Conservation (phyloP, 2,329 filamentous ascomycete genomes). For the Aspergillus caelatus region DNA sequence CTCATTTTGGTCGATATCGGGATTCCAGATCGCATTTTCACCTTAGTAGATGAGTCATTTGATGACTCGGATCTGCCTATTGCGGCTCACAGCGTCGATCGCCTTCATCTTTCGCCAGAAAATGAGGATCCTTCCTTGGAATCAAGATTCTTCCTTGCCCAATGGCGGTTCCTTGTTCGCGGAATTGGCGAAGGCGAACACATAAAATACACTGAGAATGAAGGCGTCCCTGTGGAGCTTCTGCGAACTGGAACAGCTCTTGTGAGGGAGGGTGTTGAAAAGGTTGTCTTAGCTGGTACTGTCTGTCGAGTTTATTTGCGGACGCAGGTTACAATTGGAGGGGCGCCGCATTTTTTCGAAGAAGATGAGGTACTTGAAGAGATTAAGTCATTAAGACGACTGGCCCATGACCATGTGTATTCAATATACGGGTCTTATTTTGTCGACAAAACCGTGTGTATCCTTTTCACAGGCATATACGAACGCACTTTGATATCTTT, state of each 20-base stretch:
- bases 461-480: slow-evolving; percentile 45
- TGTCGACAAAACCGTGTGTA: slow-evolving; percentile 45
- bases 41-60: slow-evolving; percentile 62
- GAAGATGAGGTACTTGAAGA: slow-evolving; percentile 45
- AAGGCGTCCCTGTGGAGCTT: slow-evolving; percentile 62
- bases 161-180: slow-evolving; percentile 62
- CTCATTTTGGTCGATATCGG: slow-evolving; percentile 62
- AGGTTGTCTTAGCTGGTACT: slow-evolving; percentile 42
- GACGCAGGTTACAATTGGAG: slow-evolving; percentile 41
- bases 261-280: slow-evolving; percentile 44
- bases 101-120: slow-evolving; percentile 56
- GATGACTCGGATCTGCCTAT: slow-evolving; percentile 65
- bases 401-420: slow-evolving; percentile 48
- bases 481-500: slow-evolving; percentile 48
- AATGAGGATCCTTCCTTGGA: slow-evolving; percentile 50
- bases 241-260: slow-evolving; percentile 44
- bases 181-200: slow-evolving; percentile 59
- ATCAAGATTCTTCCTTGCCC: slow-evolving; percentile 60
- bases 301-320: slow-evolving; percentile 41
- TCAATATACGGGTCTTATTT: slow-evolving; percentile 50
- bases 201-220: slow-evolving; percentile 60
- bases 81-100: slow-evolving; percentile 56
- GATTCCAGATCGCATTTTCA: slow-evolving; percentile 65
- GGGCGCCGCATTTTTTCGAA: slow-evolving; percentile 40
- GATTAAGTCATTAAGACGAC: slow-evolving; percentile 39